A percentile compares a stretch with the other conserved stretches of the same genome.
Conservation (phyloP, 768 basidiomycete species). For the Postia placenta region DNA sequence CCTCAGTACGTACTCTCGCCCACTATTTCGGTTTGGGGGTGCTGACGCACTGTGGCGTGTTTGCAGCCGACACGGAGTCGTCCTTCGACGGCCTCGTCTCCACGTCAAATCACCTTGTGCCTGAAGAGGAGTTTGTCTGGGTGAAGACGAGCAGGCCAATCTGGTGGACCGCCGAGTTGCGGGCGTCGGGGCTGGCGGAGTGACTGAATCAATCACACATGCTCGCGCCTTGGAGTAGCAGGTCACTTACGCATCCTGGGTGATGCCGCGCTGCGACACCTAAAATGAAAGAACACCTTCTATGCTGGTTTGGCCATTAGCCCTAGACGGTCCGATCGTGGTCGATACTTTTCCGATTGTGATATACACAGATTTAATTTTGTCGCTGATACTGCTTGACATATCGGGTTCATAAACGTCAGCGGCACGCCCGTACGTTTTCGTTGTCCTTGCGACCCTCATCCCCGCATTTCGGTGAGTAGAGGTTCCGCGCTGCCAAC, state of each 20-base stretch:
- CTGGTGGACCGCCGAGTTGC: slow-evolving; percentile 84
- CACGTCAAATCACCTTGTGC: slow-evolving; percentile 88
- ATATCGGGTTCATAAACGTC: not conserved
- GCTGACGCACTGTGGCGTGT: not conserved
- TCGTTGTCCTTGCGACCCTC: not conserved
- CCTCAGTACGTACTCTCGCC: slow-evolving; percentile 45
- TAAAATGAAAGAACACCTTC: no score
- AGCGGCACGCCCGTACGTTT: not conserved
- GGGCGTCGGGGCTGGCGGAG: slow-evolving; percentile 4
- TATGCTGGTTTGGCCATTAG: no score
- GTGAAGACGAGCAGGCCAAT: slow-evolving; percentile 79
- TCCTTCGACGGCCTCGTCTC: slow-evolving; percentile 84
- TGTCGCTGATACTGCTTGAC: no score
- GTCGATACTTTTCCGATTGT: no score
- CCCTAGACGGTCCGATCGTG: no score
- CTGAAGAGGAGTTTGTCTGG: slow-evolving; percentile 55
- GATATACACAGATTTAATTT: no score
- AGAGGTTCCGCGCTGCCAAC: no score
- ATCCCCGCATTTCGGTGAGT: not conserved
- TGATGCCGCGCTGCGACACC: no score
- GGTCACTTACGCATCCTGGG: no score
- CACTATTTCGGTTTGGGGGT: not conserved
- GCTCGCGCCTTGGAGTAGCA: no score
- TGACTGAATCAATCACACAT: no score
- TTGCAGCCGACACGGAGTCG: slow-evolving; percentile 53